Conservation (phyloP, 2,329 filamentous ascomycete genomes). For the Colletotrichum chrysophilum region DNA sequence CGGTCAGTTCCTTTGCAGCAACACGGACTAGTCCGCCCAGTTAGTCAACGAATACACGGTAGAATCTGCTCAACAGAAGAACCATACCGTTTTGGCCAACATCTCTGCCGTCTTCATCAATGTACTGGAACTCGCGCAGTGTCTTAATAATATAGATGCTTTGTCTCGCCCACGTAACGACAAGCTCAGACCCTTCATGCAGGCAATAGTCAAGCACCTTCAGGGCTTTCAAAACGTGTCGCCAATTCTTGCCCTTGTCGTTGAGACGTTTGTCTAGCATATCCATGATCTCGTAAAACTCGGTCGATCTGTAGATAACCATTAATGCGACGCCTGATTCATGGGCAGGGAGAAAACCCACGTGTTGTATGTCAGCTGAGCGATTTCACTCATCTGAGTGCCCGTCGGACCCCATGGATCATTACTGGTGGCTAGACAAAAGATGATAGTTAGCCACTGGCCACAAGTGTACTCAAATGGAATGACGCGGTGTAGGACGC, state of each 20-base stretch:
- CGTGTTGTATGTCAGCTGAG: constrained; percentile 97
- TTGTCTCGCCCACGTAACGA: constrained; percentile 97
- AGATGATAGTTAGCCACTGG: not conserved
- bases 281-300: constrained; percentile 99
- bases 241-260: constrained; percentile 99
- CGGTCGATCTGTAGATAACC: constrained; percentile 71
- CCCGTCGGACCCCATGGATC: constrained; percentile 98
- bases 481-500: constrained; percentile 35
- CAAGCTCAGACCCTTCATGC: constrained; percentile 94
- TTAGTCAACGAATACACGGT: constrained; percentile 30
- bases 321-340: not conserved
- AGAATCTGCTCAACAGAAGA: not conserved
- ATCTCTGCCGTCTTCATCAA: constrained; percentile 93
- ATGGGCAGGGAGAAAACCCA: constrained; percentile 52
- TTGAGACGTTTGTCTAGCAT: constrained; percentile 99
- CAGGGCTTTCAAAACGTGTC: constrained; percentile 94
- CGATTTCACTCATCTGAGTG: constrained; percentile 98
- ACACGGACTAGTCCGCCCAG: constrained; percentile 74
- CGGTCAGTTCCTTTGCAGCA: constrained; percentile 93
- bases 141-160: constrained; percentile 99
- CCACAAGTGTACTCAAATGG: not conserved
- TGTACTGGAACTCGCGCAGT: constrained; percentile 92
- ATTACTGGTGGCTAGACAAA: constrained; percentile 87
- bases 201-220: constrained; percentile 98
- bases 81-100: constrained; percentile 91